These are phyloP conservation scores for Lepidium campestre DNA, from an alignment of 441 rosid genomes.

Conservation along the genomic window DNA sequence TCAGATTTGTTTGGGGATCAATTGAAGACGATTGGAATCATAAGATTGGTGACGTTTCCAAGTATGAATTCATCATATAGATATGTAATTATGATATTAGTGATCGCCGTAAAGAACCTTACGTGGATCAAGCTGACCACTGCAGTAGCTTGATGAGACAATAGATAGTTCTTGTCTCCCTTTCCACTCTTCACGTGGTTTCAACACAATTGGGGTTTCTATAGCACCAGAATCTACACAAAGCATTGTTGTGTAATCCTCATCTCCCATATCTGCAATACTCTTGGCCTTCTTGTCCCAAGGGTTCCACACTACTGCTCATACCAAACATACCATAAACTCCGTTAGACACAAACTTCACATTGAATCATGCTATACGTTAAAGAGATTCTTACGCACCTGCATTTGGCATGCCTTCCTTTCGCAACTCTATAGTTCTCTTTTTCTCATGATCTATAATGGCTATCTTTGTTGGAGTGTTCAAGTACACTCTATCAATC, in stretches of 20 bases:
- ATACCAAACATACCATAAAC: background rate
- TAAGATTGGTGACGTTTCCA: slow-evolving; percentile 3
- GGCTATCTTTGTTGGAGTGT: slow-evolving; percentile 69
- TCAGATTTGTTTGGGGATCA: background rate
- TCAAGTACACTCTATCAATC: slow-evolving; percentile 62
- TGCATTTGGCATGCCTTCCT: slow-evolving; percentile 65
- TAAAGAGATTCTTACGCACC: slow-evolving; percentile 7
- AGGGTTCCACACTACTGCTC: slow-evolving; percentile 88
- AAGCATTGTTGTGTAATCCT: slow-evolving; percentile 74
- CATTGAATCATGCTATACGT: background rate
- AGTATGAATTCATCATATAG: background rate
- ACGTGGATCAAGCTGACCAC: slow-evolving; percentile 83
- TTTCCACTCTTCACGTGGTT: slow-evolving; percentile 83
- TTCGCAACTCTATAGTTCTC: slow-evolving; percentile 58
- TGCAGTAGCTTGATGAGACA: slow-evolving; percentile 85
- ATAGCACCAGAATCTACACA: slow-evolving; percentile 78
- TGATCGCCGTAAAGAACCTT: slow-evolving; percentile 60
- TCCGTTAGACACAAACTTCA: background rate
- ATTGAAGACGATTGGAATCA: background rate
- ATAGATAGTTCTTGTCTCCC: slow-evolving; percentile 75
- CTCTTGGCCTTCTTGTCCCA: slow-evolving; percentile 83
- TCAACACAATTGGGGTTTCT: slow-evolving; percentile 56
- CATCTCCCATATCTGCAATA: slow-evolving; percentile 75
- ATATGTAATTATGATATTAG: slow-evolving; percentile 17
- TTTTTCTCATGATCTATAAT: slow-evolving; percentile 67